Evolutionary conservation across 305 asterid genomes (phyloP).

Genomic region (Plantago coronopus): DNA sequence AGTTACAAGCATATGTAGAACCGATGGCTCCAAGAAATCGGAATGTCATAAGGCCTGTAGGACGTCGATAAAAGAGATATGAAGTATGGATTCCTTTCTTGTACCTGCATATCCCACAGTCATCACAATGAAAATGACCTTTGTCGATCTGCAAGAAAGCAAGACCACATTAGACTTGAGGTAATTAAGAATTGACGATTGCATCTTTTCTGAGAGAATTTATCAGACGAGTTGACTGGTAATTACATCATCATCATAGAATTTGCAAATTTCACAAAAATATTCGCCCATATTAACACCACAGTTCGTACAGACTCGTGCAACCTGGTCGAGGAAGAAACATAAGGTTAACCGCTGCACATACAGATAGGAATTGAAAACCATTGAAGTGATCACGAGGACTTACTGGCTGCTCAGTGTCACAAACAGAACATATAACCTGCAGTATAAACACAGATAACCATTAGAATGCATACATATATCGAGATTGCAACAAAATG

Average conservation of each 20-base stretch:
- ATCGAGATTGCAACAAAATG: not conserved
- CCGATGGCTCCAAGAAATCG: not conserved
- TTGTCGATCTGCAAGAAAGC: conserved; percentile 53
- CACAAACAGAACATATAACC: conserved; percentile 96
- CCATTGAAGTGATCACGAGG: conserved; percentile 17
- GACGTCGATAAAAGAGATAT: not conserved
- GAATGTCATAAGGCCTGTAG: not conserved
- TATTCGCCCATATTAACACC: conserved; percentile 98
- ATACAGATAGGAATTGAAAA: not conserved
- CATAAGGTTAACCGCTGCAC: not conserved
- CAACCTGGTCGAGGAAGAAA: conserved; percentile 43
- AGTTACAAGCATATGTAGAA: conserved; percentile 1
- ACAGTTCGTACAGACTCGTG: conserved; percentile 73
- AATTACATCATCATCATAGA: conserved; percentile 89
- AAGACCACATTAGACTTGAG: conserved; percentile 13
- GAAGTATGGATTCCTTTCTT: not conserved
- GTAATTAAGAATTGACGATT: not conserved
- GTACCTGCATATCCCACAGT: conserved; percentile 94
- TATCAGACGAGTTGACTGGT: conserved; percentile 7
- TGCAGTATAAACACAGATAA: conserved; percentile 24
- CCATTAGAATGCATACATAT: not conserved
- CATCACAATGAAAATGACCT: conserved; percentile 88
- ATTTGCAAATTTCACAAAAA: conserved; percentile 81
- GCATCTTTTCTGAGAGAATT: not conserved
- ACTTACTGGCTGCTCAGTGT: conserved; percentile 91